Evolutionary conservation across 2,329 filamentous ascomycete genomes (phyloP).

Genomic region (Parasarocladium wereldwijsianum): DNA sequence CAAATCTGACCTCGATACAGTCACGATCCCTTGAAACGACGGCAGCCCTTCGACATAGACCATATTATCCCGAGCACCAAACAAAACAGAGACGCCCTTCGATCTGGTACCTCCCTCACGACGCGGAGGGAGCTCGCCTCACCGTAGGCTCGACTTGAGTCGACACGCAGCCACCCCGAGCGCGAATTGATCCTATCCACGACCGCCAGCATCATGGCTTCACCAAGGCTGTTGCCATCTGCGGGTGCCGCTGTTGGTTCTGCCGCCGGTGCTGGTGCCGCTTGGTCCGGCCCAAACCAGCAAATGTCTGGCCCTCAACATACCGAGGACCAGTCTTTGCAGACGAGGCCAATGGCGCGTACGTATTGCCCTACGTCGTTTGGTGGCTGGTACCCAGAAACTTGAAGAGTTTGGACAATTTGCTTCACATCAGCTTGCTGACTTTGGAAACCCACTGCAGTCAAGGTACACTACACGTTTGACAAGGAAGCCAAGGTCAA

Average conservation of each 20-base stretch:
- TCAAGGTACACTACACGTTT: slow-evolving; percentile 96
- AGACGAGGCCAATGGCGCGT: slow-evolving; percentile 53
- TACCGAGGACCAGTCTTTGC: slow-evolving; percentile 33
- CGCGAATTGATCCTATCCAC: too few relatives aligned
- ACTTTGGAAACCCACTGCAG: slow-evolving; percentile 26
- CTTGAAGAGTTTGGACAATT: too few relatives aligned
- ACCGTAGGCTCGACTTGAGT: too few relatives aligned
- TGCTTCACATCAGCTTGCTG: slow-evolving; percentile 8
- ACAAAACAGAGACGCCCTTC: neutral
- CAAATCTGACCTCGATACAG: too few relatives aligned
- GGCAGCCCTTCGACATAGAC: neutral
- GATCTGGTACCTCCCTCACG: too few relatives aligned
- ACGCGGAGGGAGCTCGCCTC: too few relatives aligned
- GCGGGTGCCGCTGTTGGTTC: too few relatives aligned
- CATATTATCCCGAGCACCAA: neutral
- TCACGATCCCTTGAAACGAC: neutral
- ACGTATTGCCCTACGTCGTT: slow-evolving; percentile 24
- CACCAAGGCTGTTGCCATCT: slow-evolving; percentile 19
- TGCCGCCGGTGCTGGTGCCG: too few relatives aligned
- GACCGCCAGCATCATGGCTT: slow-evolving; percentile 20
- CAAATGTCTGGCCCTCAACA: slow-evolving; percentile 15
- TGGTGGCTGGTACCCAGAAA: slow-evolving; percentile 11
- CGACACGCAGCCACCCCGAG: too few relatives aligned
- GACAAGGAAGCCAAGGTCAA: slow-evolving; percentile 78
- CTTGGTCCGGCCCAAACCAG: too few relatives aligned